Percentiles rank a stretch among this genome's conserved stretches.
phyloP scores from a whole-genome alignment of 2,329 filamentous ascomycete species.

The Epichloe baconii region DNA sequence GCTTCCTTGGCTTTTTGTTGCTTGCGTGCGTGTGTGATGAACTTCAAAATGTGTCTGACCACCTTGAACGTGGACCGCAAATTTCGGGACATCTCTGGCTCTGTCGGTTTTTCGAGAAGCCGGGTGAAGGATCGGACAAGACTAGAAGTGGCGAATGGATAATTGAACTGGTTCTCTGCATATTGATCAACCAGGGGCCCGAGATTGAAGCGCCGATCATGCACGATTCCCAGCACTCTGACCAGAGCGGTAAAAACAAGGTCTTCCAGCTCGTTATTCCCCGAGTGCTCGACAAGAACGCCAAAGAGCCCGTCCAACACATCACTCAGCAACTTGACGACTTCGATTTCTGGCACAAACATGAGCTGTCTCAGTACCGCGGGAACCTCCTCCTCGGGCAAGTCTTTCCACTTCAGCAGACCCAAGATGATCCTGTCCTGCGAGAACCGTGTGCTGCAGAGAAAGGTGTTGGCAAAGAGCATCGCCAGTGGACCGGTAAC shows the following conservation, averaged over 20 bases:
- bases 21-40: conserved; percentile 78
- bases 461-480: conserved; percentile 68
- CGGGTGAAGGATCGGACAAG: conserved; percentile 77
- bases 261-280: conserved; percentile 85
- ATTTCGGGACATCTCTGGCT: conserved; percentile 70
- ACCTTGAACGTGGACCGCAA: conserved; percentile 91
- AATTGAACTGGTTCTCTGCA: conserved; percentile 78
- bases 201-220: conserved; percentile 87
- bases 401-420: conserved; percentile 74
- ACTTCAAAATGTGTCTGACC: conserved; percentile 81
- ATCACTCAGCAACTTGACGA: conserved; percentile 83
- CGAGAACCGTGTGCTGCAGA: conserved; percentile 90
- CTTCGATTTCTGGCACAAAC: conserved; percentile 93
- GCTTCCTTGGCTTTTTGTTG: conserved; percentile 84
- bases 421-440: conserved; percentile 80
- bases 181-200: conserved; percentile 86
- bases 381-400: conserved; percentile 56
- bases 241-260: conserved; percentile 84
- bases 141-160: conserved; percentile 81
- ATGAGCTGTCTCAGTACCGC: conserved; percentile 68
- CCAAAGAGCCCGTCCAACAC: conserved; percentile 87
- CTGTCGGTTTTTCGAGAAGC: conserved; percentile 68
- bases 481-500: conserved; percentile 68
- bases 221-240: conserved; percentile 80
- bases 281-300: conserved; percentile 81